Evolutionary conservation across 2,329 filamentous ascomycete genomes (phyloP), one percentile per base, ranked within the genome.

Genomic region (Botryosphaeria dothidea): DNA sequence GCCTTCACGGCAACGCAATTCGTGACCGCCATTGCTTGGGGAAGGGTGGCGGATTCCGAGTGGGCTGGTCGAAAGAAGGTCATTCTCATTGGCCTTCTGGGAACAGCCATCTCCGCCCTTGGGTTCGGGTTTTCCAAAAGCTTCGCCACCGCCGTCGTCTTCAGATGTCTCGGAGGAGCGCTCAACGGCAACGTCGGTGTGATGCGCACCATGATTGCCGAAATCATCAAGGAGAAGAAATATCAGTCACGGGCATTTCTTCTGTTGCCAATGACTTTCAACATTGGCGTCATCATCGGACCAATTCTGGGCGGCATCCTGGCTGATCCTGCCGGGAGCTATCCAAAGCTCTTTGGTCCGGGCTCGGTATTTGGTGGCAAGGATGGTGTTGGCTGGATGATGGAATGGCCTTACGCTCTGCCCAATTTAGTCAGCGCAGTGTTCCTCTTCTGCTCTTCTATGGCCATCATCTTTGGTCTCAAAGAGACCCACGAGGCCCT

Each of bases 1-100:
- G 88, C 88, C 43, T 96, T 96, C 73, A 93, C 91, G 0, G 90
- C 88, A 0, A 89, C 90, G 0, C 92, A 97, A 74, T 94, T 94
- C 72, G 73, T 92, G 23, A 96, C 92, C 0, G 92, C 92, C 2
- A 88, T 96, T 75, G 77, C 92, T 66, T 96, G 92, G 92, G 92
- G 92, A 0, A 83, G 90, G 0, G 78, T 93, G 3, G 85, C 86
- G 1, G 86, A 89, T 71, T 87, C 90, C 6, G 85, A 86, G 41
- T 68, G 72, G 54, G 74, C 79, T 17, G 93, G 92, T 0, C 85
- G 92, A 56, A 96, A 96, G 77, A 85, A 84, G 17, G 91, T 95
- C 15, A 81, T 97, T 19, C 78, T 96, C 62, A 87, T 96, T 62
- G 92, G 93, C 0, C 78, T 96, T 29, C 71, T 87, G 2, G 92